Evolutionary conservation across 257 asterid species (phyloP), one percentile per base, ranked within the genome.

Genomic region (Rauvolfia tetraphylla): DNA sequence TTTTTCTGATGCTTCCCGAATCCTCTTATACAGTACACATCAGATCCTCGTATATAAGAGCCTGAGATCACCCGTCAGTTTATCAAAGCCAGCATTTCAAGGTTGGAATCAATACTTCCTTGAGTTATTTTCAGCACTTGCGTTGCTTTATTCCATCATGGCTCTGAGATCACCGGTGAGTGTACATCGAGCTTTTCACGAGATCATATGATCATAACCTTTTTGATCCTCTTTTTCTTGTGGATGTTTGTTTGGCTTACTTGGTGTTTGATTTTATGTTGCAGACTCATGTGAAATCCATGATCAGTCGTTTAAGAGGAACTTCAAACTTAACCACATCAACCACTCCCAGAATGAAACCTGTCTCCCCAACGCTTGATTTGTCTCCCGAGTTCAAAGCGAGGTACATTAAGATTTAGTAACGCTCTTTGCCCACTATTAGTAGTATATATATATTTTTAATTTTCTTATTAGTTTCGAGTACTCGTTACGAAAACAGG

Each of bases 131-230:
- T 22, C 63, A 29, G 41, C 17, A 31, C 31, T 49, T 2, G 14
- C 36, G 8, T 25, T 41, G 20, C 58, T 69, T 29, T 23, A 0
- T 8, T 15, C 39, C 25, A 44, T 51, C 78, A 84, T 86, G 87
- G 86, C 89, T 69, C 76, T 78, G 22, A 79, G 85, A 34, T 38
- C 69, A 9, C 76, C 85, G 41, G 86, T 80, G 53, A 18, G 82
- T 59, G 39, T 0, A 7, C 0, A 54, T 33, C 23, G n/a, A 7
- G 20, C 31, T 31, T 27, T 33, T 15, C 20, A 6, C 42, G 33
- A 65, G 17, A 38, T 13, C 18, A 29, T 17, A 38, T 5, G 17
- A 3, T 3, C 17, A 27, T 12, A 1, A 1, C 11, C 38, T n/a
- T 7, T 22, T n/a, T n/a, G 0, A 20, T 69, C 14, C 48, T 27